Evolutionary conservation across 208 protist species (phyloP), one percentile per base, ranked within the genome.

Genomic region (Trypanosoma grayi): DNA sequence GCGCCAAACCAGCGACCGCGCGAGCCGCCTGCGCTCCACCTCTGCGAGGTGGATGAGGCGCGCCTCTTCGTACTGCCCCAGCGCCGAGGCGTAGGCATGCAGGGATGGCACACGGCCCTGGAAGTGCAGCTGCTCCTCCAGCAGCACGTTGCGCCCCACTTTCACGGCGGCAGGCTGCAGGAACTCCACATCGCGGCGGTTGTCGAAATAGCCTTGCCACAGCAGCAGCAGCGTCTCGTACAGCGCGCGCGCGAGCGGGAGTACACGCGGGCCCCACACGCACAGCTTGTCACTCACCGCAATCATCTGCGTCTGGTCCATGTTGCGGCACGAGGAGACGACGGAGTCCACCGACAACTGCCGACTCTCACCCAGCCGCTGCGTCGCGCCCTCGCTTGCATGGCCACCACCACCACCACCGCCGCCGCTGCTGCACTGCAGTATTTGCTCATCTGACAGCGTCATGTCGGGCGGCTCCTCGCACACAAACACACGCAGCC

Each of bases 131-230:
- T 81, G 78, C 24, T 72, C 55, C 7, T 47, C 18, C 14, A 73
- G 61, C 25, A 60, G 30, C 41, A 84, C 75, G 61, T 73, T 75
- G 2, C 50, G 69, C 2, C 87, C 81, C 10, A 79, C 75, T 58
- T 87, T 89, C 45, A 92, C 62, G 24, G 76, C 77, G 0, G 66
- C 44, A 13, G 85, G 81, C 62, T 89, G 85, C 27, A 87, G 41
- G 13, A 87, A 60, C 36, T 76, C 79, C 16, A 77, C 45, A 62
- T 93, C 87, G 56, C 70, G 87, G 9, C 87, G 81, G 59, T 81
- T 68, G 53, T 93, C 87, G 54, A 70, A 79, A 75, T 82, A 86
- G 31, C 87, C 87, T 16, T 70, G 44, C 61, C 67, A 69, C 28
- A 86, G 70, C 5, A 70, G 63, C 0, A 77, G 67, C 28, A 93